Conservation (phyloP, 2,329 filamentous ascomycete genomes). For the Fusarium sp. region DNA sequence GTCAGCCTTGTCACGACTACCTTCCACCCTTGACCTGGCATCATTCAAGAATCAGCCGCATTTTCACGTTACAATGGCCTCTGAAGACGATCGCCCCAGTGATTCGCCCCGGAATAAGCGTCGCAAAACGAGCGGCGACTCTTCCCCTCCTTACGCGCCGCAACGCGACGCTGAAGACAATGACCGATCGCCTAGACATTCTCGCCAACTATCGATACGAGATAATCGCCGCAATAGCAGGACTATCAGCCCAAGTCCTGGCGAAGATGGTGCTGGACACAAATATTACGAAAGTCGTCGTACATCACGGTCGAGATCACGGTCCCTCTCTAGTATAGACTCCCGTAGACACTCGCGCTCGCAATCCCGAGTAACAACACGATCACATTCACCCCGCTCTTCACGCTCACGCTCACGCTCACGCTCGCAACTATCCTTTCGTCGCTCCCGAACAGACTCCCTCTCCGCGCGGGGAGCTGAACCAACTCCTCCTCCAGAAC, state of each 20-base stretch:
- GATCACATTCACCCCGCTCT: slow-evolving; percentile 46
- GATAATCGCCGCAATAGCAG: slow-evolving; percentile 32
- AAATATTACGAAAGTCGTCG: slow-evolving; percentile 45
- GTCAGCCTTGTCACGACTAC: slow-evolving; percentile 38
- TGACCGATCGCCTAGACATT: slow-evolving; percentile 6
- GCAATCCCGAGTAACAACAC: slow-evolving; percentile 45
- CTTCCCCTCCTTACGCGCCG: slow-evolving; percentile 43
- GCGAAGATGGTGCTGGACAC: slow-evolving; percentile 35
- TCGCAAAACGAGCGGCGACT: slow-evolving; percentile 47
- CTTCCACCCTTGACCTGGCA: slow-evolving; percentile 18
- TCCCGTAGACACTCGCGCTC: slow-evolving; percentile 49
- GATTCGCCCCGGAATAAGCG: slow-evolving; percentile 47
- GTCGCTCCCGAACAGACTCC: slow-evolving; percentile 47
- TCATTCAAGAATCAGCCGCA: slow-evolving; percentile 15
- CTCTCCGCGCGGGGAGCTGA: slow-evolving; percentile 40
- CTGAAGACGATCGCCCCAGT: slow-evolving; percentile 41
- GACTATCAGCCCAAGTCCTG: slow-evolving; percentile 41
- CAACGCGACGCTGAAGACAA: slow-evolving; percentile 32
- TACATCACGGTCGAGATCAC: slow-evolving; percentile 48
- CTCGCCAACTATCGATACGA: slow-evolving; percentile 34
- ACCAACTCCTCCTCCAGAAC: slow-evolving; percentile 57
- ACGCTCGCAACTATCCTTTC: slow-evolving; percentile 45
- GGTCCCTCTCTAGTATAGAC: slow-evolving; percentile 51
- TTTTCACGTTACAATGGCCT: slow-evolving; percentile 42
- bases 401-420: slow-evolving; percentile 47